Evolutionary conservation across 345 rosid genomes (phyloP).

Genomic region (Hibiscus syriacus): DNA sequence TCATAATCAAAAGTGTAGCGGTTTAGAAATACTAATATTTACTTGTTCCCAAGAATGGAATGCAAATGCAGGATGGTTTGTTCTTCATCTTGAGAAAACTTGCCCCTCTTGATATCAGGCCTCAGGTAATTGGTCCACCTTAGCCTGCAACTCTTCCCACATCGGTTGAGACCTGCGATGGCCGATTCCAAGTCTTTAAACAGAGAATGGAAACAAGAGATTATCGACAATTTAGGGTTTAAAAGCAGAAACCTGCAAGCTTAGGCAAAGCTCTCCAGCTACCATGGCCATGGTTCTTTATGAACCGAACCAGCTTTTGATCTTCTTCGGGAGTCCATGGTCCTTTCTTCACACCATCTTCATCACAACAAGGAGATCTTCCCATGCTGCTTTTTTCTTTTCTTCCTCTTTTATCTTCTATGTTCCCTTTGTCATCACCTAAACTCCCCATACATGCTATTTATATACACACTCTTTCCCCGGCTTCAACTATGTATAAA

Average conservation of each 20-base stretch:
- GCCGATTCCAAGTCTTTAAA: not conserved
- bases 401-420: not conserved
- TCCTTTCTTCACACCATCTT: slow-evolving; percentile 56
- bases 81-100: slow-evolving; percentile 61
- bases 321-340: slow-evolving; percentile 70
- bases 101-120: slow-evolving; percentile 68
- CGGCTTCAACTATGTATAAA: too few relatives aligned
- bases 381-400: slow-evolving; percentile 23
- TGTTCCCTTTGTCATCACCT: slow-evolving; percentile 7
- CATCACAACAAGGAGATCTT: slow-evolving; percentile 49
- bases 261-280: slow-evolving; percentile 65
- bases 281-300: slow-evolving; percentile 50
- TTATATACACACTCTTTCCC: slow-evolving; percentile 25
- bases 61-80: slow-evolving; percentile 58
- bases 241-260: slow-evolving; percentile 35
- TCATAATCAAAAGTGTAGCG: not conserved
- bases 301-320: slow-evolving; percentile 36
- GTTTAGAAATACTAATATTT: not conserved
- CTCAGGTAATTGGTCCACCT: slow-evolving; percentile 67
- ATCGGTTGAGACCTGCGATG: slow-evolving; percentile 52
- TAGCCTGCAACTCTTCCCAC: slow-evolving; percentile 64
- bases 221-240: not conserved
- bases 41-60: slow-evolving; percentile 64
- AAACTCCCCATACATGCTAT: slow-evolving; percentile 16
- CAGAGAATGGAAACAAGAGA: not conserved